phyloP scores from a whole-genome alignment of 2,329 filamentous ascomycete genomes.

The Pyricularia sp. region DNA sequence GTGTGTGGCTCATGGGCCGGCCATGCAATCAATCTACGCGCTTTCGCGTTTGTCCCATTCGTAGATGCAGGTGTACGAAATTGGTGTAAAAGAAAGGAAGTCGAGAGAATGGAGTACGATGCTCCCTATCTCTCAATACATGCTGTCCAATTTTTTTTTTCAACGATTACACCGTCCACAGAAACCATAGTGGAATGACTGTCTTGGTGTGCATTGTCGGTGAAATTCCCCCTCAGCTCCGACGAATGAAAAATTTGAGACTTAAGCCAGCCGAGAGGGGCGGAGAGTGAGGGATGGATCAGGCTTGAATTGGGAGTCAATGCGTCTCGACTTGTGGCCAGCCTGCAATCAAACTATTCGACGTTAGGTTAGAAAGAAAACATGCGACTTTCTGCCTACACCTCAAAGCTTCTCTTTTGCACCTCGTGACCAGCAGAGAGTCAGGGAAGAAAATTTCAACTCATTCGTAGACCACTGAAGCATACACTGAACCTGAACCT shows the following conservation, averaged over 20 bases:
- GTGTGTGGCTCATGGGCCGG: background rate
- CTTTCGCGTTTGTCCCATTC: background rate
- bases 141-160: background rate
- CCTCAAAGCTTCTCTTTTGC: background rate
- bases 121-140: background rate
- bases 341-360: slow-evolving; percentile 1
- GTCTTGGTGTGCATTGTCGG: background rate
- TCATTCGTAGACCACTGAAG: background rate
- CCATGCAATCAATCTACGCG: slow-evolving; percentile 1
- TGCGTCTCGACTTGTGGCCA: slow-evolving; percentile 1
- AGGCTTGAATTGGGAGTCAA: slow-evolving; percentile 1
- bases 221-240: background rate
- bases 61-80: background rate
- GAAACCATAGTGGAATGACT: background rate
- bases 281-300: slow-evolving; percentile 1
- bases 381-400: background rate
- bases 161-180: background rate
- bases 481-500: background rate
- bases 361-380: background rate
- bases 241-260: slow-evolving; percentile 1
- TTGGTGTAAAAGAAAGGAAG: background rate
- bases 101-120: background rate
- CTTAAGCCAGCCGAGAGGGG: background rate
- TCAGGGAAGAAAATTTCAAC: background rate
- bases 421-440: background rate